Evolutionary conservation across 139 green algal genomes (phyloP).

Genomic region (Zygnema cylindricum): DNA sequence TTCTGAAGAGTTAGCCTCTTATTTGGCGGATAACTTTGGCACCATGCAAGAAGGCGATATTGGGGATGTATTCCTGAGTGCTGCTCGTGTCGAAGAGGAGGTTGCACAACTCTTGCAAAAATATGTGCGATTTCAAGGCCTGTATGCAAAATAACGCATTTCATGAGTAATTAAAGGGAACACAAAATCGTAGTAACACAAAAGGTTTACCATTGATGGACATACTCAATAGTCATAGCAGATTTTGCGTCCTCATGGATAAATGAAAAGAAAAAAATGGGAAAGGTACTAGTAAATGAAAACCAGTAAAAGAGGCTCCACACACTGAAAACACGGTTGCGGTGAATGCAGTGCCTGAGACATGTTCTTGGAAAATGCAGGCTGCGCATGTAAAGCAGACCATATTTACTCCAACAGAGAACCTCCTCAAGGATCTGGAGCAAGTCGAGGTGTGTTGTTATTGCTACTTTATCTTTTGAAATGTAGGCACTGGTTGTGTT

Average conservation of each 20-base stretch:
- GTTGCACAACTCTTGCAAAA: neutral
- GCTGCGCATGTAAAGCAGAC: neutral
- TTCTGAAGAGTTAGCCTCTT: neutral
- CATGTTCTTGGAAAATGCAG: neutral
- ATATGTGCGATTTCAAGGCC: too few species aligned
- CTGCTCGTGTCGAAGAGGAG: neutral
- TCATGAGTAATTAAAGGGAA: too few species aligned
- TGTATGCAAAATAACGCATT: too few species aligned
- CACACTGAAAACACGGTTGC: neutral
- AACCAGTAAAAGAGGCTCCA: neutral
- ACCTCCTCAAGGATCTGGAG: slow-evolving; percentile 35
- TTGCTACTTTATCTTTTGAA: neutral
- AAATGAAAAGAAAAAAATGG: neutral
- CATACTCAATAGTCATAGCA: neutral
- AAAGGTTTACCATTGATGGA: neutral
- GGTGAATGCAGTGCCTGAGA: neutral
- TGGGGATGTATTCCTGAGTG: neutral
- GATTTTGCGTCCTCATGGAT: neutral
- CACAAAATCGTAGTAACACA: too few species aligned
- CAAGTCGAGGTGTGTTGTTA: slow-evolving; percentile 31
- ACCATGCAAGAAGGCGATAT: neutral
- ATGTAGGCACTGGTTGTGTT: neutral
- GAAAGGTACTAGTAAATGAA: neutral
- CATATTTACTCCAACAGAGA: slow-evolving; percentile 6
- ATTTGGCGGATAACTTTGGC: neutral